Base-by-base conservation (phyloP, 2,329 filamentous ascomycete species). In the Cladosporium sphaerospermum region DNA sequence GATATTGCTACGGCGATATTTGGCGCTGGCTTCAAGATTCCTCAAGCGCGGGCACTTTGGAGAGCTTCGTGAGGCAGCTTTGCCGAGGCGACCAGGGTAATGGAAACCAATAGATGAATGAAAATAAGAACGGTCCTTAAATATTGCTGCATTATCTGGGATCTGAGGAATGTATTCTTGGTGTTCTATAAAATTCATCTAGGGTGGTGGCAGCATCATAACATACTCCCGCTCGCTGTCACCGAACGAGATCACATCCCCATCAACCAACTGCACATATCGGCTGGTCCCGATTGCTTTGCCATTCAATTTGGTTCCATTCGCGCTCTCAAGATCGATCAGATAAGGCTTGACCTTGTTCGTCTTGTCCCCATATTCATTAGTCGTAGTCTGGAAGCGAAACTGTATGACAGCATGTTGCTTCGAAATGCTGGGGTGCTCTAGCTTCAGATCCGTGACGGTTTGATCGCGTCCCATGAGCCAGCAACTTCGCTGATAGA, bases 371-470 rank as follows among this genome's bases (percentile, higher is more conserved):
- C 90, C 91, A 67, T 81, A 95, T 71, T 96, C 89, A 62, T 95
- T 89, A 57, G 82, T 82, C 71, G 86, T 90, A 64, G 89, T 87
- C 16, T 86, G 82, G 66, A 89, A 85, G 36, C 93, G 83, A 65
- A 99, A 99, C 68, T 99, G 93, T 41, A 99, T 80, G 8, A 91
- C 93, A 1, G 92, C 92, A 69, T 99, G 93, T 71, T 99, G 93
- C 70, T 95, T 95, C 68, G 89, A 95, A 64, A 90, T 84, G 69
- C 89, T 96, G 1, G 91, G 90, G 67, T 99, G 92, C 65, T 95
- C 89, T 7, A 95, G 81, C 2, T 82, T 75, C 54, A 96, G 76
- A 67, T 99, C 93, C 2, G 88, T 89, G 3, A 99, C 85, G 4
- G 85, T 75, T 50, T 79, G 70, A 62, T 96, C 91, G 44, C 91